Conservation (phyloP, 768 basidiomycete species). For the Termitomyces sp. region DNA sequence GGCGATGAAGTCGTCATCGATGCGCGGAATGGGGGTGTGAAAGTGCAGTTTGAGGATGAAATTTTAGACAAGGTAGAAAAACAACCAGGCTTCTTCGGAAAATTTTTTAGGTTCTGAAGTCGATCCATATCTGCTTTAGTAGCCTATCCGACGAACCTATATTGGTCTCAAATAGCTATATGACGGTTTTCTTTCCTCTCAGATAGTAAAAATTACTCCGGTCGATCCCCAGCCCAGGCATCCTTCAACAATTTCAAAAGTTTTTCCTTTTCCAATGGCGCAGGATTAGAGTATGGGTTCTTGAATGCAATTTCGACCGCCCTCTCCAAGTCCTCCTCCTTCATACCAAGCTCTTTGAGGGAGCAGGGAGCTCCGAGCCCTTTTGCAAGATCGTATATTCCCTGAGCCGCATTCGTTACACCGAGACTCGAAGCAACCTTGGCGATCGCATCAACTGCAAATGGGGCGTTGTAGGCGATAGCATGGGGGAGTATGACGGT, state of each 20-base stretch:
- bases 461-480: slow-evolving; percentile 36
- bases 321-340: slow-evolving; percentile 34
- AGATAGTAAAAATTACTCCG: slow-evolving; percentile 14
- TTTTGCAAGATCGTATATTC: slow-evolving; percentile 20
- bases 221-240: slow-evolving; percentile 27
- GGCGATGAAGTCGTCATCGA: slow-evolving; percentile 34
- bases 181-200: neutral
- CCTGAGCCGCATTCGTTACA: slow-evolving; percentile 17
- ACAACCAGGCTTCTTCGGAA: slow-evolving; percentile 18
- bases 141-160: neutral
- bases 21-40: slow-evolving; percentile 31
- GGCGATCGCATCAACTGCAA: slow-evolving; percentile 25
- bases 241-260: slow-evolving; percentile 24
- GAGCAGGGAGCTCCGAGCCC: slow-evolving; percentile 26
- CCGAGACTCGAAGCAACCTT: slow-evolving; percentile 29
- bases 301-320: slow-evolving; percentile 33
- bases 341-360: slow-evolving; percentile 36
- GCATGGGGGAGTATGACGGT: slow-evolving; percentile 39
- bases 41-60: slow-evolving; percentile 34
- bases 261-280: slow-evolving; percentile 30
- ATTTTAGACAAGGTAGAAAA: slow-evolving; percentile 7
- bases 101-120: slow-evolving; percentile 21
- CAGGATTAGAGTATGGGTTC: slow-evolving; percentile 37
- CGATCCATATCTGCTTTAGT: neutral
- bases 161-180: neutral